These are phyloP conservation scores for Acanthamoeba culbertsoni DNA, from an alignment of 208 protist species.

Conservation along the genomic window DNA sequence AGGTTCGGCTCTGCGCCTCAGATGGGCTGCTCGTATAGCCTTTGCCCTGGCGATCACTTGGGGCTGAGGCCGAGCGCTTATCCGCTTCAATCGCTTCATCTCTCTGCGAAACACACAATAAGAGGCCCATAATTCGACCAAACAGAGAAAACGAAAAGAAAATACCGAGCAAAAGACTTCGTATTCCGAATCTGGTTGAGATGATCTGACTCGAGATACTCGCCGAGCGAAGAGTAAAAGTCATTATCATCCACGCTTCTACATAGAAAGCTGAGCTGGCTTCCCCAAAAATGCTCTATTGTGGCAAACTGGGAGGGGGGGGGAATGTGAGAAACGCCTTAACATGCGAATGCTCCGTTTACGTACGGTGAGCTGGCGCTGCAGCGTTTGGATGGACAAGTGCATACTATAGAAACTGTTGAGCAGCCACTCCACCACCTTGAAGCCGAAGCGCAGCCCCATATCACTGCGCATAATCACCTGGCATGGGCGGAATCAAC, in stretches of 20 bases:
- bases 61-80: too few species aligned
- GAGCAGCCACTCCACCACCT: neutral
- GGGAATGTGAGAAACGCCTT: neutral
- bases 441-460: neutral
- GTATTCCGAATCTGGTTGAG: neutral
- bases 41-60: too few species aligned
- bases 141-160: neutral
- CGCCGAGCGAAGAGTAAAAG: neutral
- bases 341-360: too few species aligned
- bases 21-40: too few species aligned
- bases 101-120: neutral
- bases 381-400: neutral
- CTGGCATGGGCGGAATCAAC: neutral
- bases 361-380: neutral
- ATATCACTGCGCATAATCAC: neutral
- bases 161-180: neutral
- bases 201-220: neutral
- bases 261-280: neutral
- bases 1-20: too few species aligned
- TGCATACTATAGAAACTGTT: neutral
- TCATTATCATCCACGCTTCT: neutral
- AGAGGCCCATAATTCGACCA: neutral
- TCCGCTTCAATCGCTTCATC: neutral
- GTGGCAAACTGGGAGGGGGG: neutral
- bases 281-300: neutral